Percentiles rank a stretch among this genome's conserved stretches.
These are phyloP conservation scores for Coniophora puteana DNA, from an alignment of 1,284 basidiomycete genomes.

Conservation along the genomic window DNA sequence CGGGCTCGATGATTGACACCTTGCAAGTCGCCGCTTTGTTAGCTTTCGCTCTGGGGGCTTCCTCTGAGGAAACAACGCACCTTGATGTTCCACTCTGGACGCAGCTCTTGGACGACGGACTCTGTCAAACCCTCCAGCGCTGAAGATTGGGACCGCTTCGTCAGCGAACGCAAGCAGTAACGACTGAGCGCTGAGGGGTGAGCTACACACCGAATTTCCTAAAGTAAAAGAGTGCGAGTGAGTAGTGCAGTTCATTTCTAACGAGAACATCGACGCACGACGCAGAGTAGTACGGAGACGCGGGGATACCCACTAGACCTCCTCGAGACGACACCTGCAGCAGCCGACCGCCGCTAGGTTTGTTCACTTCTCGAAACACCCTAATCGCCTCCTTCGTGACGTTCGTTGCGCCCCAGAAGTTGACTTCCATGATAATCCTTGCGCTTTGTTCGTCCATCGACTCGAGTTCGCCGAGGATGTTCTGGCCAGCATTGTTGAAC, in stretches of 20 bases:
- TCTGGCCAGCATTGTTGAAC: slow-evolving; percentile 62
- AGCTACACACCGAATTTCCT: slow-evolving; percentile 1
- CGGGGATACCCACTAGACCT: background rate
- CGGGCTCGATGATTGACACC: slow-evolving; percentile 25
- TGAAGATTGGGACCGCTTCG: background rate
- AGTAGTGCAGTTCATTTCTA: background rate
- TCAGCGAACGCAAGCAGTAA: background rate
- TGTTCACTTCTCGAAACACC: slow-evolving; percentile 1
- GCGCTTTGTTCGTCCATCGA: slow-evolving; percentile 13
- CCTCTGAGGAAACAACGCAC: background rate
- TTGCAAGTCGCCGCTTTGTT: slow-evolving; percentile 10
- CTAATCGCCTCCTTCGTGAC: slow-evolving; percentile 14
- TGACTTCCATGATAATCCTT: slow-evolving; percentile 20
- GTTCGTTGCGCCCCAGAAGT: slow-evolving; percentile 24
- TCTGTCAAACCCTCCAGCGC: background rate
- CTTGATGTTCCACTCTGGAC: slow-evolving; percentile 1
- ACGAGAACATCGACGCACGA: background rate
- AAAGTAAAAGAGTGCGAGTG: background rate
- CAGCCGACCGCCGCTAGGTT: slow-evolving; percentile 18
- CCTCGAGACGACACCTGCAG: slow-evolving; percentile 18
- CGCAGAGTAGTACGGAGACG: background rate
- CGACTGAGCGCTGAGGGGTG: background rate
- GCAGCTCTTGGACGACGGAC: background rate
- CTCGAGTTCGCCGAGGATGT: slow-evolving; percentile 7
- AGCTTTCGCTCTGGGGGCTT: background rate